These are phyloP conservation scores for Chamaenerion angustifolium DNA, from an alignment of 345 rosid species.

Conservation along the genomic window DNA sequence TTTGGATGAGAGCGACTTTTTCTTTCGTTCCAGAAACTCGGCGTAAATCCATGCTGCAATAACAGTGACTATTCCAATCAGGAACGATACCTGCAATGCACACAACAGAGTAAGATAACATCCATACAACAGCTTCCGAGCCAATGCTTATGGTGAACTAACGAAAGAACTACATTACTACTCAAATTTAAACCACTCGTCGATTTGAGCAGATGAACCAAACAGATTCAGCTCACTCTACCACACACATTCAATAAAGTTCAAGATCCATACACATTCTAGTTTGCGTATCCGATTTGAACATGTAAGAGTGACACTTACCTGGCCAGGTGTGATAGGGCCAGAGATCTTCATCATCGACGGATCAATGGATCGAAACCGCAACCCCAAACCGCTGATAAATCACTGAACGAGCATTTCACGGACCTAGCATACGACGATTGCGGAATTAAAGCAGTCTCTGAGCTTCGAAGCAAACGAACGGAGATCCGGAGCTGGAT, in stretches of 20 bases:
- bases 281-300: neutral
- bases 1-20: slow-evolving; percentile 32
- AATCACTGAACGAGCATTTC: slow-evolving; percentile 4
- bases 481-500: too few relatives aligned
- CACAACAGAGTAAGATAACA: neutral
- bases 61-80: slow-evolving; percentile 56
- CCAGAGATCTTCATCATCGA: slow-evolving; percentile 30
- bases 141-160: too few relatives aligned
- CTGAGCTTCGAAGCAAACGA: neutral
- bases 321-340: slow-evolving; percentile 71
- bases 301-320: slow-evolving; percentile 12
- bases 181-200: too few relatives aligned
- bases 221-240: too few relatives aligned
- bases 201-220: too few relatives aligned
- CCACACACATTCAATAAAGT: neutral
- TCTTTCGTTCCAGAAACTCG: slow-evolving; percentile 58
- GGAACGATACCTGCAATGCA: slow-evolving; percentile 53
- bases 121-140: too few relatives aligned
- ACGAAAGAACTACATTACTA: too few relatives aligned
- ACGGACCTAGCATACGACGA: neutral
- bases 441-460: neutral
- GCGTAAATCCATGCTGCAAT: slow-evolving; percentile 69
- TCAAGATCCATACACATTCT: slow-evolving; percentile 1
- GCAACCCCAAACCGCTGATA: neutral
- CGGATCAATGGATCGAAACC: neutral